Conservation (phyloP, 2,329 filamentous ascomycete species). For the Ceratocystis huliohia region DNA sequence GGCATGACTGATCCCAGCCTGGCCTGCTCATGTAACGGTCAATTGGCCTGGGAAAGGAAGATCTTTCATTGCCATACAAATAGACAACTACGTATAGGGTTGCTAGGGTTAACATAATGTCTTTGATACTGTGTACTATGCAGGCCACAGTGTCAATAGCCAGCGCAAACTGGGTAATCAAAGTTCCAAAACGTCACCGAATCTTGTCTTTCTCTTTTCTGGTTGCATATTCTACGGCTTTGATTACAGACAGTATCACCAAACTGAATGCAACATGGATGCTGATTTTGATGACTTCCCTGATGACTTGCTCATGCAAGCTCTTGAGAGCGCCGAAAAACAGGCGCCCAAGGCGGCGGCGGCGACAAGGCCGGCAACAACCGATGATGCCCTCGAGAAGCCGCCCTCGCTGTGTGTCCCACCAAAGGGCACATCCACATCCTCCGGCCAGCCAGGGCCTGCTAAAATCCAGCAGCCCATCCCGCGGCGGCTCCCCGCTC, state of each 20-base stretch:
- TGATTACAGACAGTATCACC: neutral
- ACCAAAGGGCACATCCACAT: neutral
- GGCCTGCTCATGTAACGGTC: too few relatives aligned
- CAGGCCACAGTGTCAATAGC: neutral
- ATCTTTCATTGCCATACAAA: too few relatives aligned
- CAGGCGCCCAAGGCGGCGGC: slow-evolving; percentile 4
- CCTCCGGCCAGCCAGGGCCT: slow-evolving; percentile 16
- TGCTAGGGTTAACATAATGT: neutral
- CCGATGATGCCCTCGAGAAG: neutral
- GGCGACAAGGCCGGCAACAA: slow-evolving; percentile 9
- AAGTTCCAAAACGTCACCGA: neutral
- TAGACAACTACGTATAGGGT: neutral
- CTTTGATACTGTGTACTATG: neutral
- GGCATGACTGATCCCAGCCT: too few relatives aligned
- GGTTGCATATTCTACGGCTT: too few relatives aligned
- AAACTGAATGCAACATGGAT: slow-evolving; percentile 16
- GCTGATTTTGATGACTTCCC: slow-evolving; percentile 22
- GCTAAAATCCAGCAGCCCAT: slow-evolving; percentile 33
- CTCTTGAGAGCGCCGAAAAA: slow-evolving; percentile 20
- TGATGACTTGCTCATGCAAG: slow-evolving; percentile 18
- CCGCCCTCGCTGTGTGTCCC: neutral
- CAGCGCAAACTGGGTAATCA: slow-evolving; percentile 7
- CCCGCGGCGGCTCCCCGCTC: slow-evolving; percentile 44
- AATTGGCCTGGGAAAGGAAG: too few relatives aligned
- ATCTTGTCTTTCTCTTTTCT: neutral